Base-by-base conservation (phyloP, 2,329 filamentous ascomycete genomes). In the Xylariaceae sp. region DNA sequence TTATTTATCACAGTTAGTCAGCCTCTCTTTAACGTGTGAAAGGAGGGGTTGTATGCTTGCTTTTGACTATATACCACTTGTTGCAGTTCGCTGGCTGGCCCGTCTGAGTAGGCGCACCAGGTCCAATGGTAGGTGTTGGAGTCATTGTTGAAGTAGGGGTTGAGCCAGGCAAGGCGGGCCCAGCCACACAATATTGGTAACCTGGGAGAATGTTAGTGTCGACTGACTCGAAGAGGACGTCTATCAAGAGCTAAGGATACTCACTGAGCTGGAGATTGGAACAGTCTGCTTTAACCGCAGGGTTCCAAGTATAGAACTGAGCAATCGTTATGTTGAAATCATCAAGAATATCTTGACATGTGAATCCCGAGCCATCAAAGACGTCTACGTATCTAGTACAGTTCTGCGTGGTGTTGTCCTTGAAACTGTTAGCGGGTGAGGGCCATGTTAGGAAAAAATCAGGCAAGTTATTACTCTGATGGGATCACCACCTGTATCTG, bases 241-340 rank as follows among this genome's bases (percentile, higher is more conserved):
- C 30, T 4, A 9, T 33, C 27, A 13, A 3, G 4, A 11, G 30
- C 16, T 3, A 13, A 4, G 11, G 24, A 33, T 11, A 43, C 44
- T 35, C 24, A 49, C 53, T 24, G 16, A 27, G 15, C 43, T 36
- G 46, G 29, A 58, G 36, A 10, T 30, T 24, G 37, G 24, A 21
- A 42, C 61, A 63, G 44, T 63, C 57, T 4, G 20, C 30, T 3
- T 54, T 50, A 10, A 63, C 47, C 10, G 41, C 56, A 3, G 61
- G 61, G 37, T 63, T 57, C 26, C 33, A 55, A 10, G 21, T 50
- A 26, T 46, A 56, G 41, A 60, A 60, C 18, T 53, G 26, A 11
- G 32, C 46, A 21, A 52, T 36, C 4, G 55, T 55, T 6, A 60
- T 21, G 5, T 54, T 49, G 21, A 32, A 43, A 16, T 24, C 16